Conservation (phyloP, 768 basidiomycete species). For the Boletales sp. region DNA sequence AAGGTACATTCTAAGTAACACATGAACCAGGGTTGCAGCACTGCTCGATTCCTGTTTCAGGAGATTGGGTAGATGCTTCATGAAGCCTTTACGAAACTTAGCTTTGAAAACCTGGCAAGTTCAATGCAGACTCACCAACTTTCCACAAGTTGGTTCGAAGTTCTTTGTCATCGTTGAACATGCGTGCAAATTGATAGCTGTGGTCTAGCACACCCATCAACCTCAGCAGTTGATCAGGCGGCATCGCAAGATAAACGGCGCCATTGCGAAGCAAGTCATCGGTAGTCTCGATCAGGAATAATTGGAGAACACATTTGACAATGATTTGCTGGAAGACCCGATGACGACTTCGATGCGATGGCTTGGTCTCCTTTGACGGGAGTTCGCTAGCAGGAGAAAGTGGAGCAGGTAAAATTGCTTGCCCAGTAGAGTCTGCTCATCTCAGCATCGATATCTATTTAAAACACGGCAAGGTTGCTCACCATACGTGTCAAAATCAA, state of each 20-base stretch:
- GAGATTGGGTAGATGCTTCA: constrained; percentile 98
- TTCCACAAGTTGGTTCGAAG: constrained; percentile 96
- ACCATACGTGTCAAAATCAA: constrained; percentile 53
- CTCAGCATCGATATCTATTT: constrained; percentile 5
- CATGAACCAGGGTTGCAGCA: constrained; percentile 90
- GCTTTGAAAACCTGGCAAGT: background rate
- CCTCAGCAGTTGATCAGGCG: constrained; percentile 87
- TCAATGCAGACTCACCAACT: constrained; percentile 72
- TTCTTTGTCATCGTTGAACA: constrained; percentile 98
- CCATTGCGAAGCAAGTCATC: constrained; percentile 92
- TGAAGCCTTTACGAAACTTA: constrained; percentile 69
- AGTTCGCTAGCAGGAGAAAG: constrained; percentile 71
- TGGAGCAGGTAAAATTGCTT: constrained; percentile 81
- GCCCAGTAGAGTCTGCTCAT: constrained; percentile 50
- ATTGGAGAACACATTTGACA: constrained; percentile 97
- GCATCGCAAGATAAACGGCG: constrained; percentile 88
- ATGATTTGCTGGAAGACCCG: constrained; percentile 97
- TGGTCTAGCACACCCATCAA: constrained; percentile 96
- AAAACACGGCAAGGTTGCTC: constrained; percentile 2
- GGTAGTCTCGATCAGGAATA: constrained; percentile 94
- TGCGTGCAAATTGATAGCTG: constrained; percentile 94
- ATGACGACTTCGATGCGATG: constrained; percentile 68
- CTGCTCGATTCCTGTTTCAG: constrained; percentile 98
- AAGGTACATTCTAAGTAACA: constrained; percentile 90
- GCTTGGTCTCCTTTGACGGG: constrained; percentile 42